phyloP scores from a whole-genome alignment of 2,329 filamentous ascomycete species.

The Trichophyton verrucosum region DNA sequence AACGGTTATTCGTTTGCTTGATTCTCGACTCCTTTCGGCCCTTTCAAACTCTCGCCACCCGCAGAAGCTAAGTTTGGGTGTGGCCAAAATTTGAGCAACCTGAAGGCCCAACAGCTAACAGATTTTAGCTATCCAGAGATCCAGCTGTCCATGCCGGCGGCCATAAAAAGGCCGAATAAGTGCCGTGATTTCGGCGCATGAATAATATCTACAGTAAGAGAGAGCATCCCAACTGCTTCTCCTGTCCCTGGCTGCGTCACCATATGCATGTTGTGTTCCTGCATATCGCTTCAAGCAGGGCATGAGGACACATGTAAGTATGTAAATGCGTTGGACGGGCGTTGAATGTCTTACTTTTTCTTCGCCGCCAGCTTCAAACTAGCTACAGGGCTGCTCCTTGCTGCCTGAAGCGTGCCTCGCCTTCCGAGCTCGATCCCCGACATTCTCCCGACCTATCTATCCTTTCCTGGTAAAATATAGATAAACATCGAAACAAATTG shows the following conservation, averaged over 20 bases:
- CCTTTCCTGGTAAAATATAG: background rate
- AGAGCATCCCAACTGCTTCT: background rate
- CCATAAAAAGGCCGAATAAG: too few species aligned
- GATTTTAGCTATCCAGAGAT: too few species aligned
- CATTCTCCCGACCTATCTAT: background rate
- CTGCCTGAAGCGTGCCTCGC: background rate
- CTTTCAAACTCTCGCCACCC: background rate
- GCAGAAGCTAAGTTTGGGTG: background rate
- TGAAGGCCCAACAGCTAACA: too few species aligned
- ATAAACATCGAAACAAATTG: background rate
- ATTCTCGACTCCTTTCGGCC: background rate
- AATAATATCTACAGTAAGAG: background rate
- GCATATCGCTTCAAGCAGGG: background rate
- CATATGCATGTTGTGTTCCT: background rate
- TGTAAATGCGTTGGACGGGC: background rate
- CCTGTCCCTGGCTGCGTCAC: background rate
- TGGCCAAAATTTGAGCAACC: background rate
- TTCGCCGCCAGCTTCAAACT: too few species aligned
- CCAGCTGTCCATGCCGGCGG: too few species aligned
- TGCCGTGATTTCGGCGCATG: background rate
- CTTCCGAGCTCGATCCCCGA: background rate
- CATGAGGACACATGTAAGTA: background rate
- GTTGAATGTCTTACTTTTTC: background rate
- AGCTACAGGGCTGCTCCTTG: background rate
- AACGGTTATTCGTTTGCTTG: background rate